A percentile compares a stretch with the other conserved stretches of the same genome.
phyloP scores from a whole-genome alignment of 495 filamentous ascomycete genomes.

The Lophium mytilinum region DNA sequence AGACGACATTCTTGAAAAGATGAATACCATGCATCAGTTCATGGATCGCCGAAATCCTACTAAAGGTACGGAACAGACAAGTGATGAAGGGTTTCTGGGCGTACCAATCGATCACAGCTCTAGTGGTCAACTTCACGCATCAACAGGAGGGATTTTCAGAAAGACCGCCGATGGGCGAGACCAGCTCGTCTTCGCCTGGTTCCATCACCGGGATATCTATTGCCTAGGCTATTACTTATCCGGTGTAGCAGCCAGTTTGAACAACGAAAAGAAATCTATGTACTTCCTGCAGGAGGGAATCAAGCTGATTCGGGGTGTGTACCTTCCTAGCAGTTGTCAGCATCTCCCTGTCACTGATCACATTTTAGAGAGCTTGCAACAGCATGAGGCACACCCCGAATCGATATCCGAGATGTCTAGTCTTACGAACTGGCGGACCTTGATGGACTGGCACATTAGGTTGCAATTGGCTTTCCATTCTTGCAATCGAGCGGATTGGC shows the following conservation, averaged over 20 bases:
- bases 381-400: slow-evolving; percentile 32
- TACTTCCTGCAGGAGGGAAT: slow-evolving; percentile 60
- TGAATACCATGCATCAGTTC: slow-evolving; percentile 59
- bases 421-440: slow-evolving; percentile 43
- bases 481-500: slow-evolving; percentile 57
- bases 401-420: slow-evolving; percentile 40
- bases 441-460: slow-evolving; percentile 48
- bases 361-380: slow-evolving; percentile 10
- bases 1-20: slow-evolving; percentile 56
- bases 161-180: slow-evolving; percentile 25
- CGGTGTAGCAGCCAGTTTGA: slow-evolving; percentile 58
- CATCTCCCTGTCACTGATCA: slow-evolving; percentile 35
- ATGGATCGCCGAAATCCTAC: slow-evolving; percentile 52
- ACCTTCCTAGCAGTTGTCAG: neutral
- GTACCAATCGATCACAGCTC: slow-evolving; percentile 55
- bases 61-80: slow-evolving; percentile 47
- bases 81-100: slow-evolving; percentile 57
- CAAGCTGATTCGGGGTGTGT: slow-evolving; percentile 45
- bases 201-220: slow-evolving; percentile 58
- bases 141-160: slow-evolving; percentile 37
- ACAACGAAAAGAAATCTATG: slow-evolving; percentile 58
- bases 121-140: slow-evolving; percentile 13
- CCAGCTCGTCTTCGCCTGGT: slow-evolving; percentile 51
- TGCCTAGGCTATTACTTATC: slow-evolving; percentile 66
- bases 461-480: slow-evolving; percentile 54